Base-by-base conservation (phyloP, 345 rosid genomes). In the Adansonia digitata region DNA sequence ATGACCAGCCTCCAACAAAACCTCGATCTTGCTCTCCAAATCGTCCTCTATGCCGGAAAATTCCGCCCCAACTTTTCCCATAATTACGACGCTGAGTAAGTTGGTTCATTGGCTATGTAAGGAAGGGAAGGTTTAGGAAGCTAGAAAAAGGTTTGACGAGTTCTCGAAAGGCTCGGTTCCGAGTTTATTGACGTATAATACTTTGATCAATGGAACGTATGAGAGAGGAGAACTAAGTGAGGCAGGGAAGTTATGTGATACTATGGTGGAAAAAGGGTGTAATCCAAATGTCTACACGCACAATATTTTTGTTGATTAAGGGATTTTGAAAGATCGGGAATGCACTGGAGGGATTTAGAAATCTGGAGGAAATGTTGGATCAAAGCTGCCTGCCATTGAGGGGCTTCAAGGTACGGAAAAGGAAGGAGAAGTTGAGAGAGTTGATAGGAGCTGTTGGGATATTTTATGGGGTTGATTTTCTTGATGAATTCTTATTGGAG, bases 31-130 rank as follows among this genome's bases (percentile, higher is more conserved):
- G 94, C 96, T 46, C 87, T 92, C 84, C 98, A 92, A 79, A 90
- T 90, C 70, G 92, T 92, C 89, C 75, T 85, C 26, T 85, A 89
- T 82, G 96, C 98, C 39, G 89, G 90, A 0, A 92, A 87, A 78
- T 89, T 81, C 66, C 97, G 91, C 75, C 91, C 86, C 5, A 56
- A 56, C 31, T 92, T 92, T 73, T 80, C 82, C 24, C 94, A 89
- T 68, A 91, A 86, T 26, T 85, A 84, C 31, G 61, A 56, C n/a
- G n/a, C n/a, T 83, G 2, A 94, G 97, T 75, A 92, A 97, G 7
- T 86, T 92, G 42, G 85, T 94, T 46, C 88, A 92, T 68, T 92
- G 98, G 97, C 92, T 92, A 13, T 92, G 94, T 74, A 92, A 84
- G 79, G 89, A 85, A 31, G 94, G 94, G 68, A 87, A 85, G 61